Base-by-base conservation (phyloP, 2,329 filamentous ascomycete genomes). In the Podosphaera xanthii region DNA sequence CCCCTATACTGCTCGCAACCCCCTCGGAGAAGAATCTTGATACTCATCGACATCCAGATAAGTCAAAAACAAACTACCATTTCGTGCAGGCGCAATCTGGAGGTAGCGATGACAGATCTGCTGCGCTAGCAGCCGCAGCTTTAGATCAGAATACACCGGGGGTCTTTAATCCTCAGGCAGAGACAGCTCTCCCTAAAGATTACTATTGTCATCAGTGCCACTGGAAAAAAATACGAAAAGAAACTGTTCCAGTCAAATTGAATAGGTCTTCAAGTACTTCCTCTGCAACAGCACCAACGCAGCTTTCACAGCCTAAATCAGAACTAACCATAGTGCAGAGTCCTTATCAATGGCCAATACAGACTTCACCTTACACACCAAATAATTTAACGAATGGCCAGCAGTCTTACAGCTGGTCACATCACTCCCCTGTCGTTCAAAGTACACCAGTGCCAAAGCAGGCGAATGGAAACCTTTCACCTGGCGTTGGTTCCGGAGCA, bases 161-260 rank as follows among this genome's bases (percentile, higher is more conserved):
- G 22, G 58, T 64, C 7, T 40, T 30, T 35, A 58, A 48, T 33
- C 9, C 33, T 50, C 14, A 14, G 48, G 33, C 10, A 8, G 48
- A 4, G 10, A 57, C 60, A 30, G 31, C 36, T 34, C 57, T 58
- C 49, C 57, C 64, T 64, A 73, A 77, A 36, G 77, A 76, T 62
- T 84, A 80, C 63, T 83, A 88, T 69, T 90, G 86, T 65, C 86
- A 90, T 71, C 86, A 87, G 69, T 90, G 86, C 62, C 75, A 78
- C 64, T 68, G 73, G 63, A 76, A 72, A 63, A 83, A 79, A 67
- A 69, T 71, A 22, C 62, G 62, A 44, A 69, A 64, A 61, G 62
- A 67, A 49, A 60, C 64, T n/a, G 60, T 64, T 38, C 60, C 62
- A 59, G 12, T 38, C 34, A 12, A 36, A 36, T 14, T 5, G 12